These are phyloP conservation scores for Wickerhamomyces alni DNA, from an alignment of 805 yeast species.

Conservation along the genomic window DNA sequence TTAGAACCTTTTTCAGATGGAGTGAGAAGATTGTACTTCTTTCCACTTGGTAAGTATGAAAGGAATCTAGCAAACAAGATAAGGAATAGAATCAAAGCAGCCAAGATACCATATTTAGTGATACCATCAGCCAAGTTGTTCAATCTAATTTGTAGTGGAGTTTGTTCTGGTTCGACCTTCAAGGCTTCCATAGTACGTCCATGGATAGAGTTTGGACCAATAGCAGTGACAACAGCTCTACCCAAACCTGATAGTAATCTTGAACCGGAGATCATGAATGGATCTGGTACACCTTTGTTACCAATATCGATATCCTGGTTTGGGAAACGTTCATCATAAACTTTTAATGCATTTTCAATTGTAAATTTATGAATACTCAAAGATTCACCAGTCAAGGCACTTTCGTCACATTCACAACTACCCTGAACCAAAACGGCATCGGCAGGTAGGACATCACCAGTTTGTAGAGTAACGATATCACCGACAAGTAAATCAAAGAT, in stretches of 20 bases:
- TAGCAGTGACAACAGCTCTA: slow-evolving; percentile 79
- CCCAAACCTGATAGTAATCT: slow-evolving; percentile 83
- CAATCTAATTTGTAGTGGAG: slow-evolving; percentile 84
- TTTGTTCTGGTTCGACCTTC: slow-evolving; percentile 67
- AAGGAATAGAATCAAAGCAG: slow-evolving; percentile 75
- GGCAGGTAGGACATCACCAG: slow-evolving; percentile 92
- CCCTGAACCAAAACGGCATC: slow-evolving; percentile 77
- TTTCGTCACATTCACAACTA: slow-evolving; percentile 82
- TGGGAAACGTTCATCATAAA: slow-evolving; percentile 23
- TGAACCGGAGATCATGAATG: slow-evolving; percentile 89
- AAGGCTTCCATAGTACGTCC: slow-evolving; percentile 88
- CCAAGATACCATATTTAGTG: slow-evolving; percentile 87
- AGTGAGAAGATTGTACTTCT: slow-evolving; percentile 36
- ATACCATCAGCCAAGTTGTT: slow-evolving; percentile 85
- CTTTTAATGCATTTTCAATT: slow-evolving; percentile 34
- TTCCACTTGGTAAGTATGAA: slow-evolving; percentile 50
- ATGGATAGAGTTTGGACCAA: slow-evolving; percentile 83
- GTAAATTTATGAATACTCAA: slow-evolving; percentile 69
- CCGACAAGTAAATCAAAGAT: slow-evolving; percentile 81
- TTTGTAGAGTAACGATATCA: slow-evolving; percentile 73
- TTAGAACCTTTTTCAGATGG: slow-evolving; percentile 77
- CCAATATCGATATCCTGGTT: slow-evolving; percentile 31
- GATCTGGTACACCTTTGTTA: slow-evolving; percentile 49
- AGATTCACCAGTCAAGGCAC: slow-evolving; percentile 91
- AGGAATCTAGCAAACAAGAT: slow-evolving; percentile 75